phyloP scores from a whole-genome alignment of 1,139 yeast species.

The Debaryomyces psychrophilus region DNA sequence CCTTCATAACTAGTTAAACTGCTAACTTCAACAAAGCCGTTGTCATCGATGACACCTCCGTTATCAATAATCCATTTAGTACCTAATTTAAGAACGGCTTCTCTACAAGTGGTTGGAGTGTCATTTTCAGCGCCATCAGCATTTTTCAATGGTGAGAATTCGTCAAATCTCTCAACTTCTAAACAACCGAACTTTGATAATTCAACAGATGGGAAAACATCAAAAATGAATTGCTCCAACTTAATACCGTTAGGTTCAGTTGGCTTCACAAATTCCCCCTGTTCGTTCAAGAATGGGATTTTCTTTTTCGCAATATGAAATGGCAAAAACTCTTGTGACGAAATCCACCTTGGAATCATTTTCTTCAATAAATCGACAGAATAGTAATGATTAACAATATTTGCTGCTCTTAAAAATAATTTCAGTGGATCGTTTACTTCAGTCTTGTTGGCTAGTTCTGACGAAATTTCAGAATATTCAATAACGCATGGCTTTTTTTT shows the following conservation, averaged over 20 bases:
- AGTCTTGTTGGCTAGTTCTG: slow-evolving; percentile 67
- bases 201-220: slow-evolving; percentile 83
- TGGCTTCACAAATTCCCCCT: slow-evolving; percentile 62
- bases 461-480: slow-evolving; percentile 89
- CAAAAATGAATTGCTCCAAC: slow-evolving; percentile 95
- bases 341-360: slow-evolving; percentile 71
- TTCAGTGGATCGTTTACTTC: slow-evolving; percentile 52
- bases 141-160: slow-evolving; percentile 93
- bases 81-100: slow-evolving; percentile 65
- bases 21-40: slow-evolving; percentile 71
- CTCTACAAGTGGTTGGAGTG: slow-evolving; percentile 81
- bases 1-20: slow-evolving; percentile 80
- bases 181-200: slow-evolving; percentile 83
- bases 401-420: slow-evolving; percentile 86
- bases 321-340: slow-evolving; percentile 69
- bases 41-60: slow-evolving; percentile 64
- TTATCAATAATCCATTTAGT: slow-evolving; percentile 74
- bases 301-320: slow-evolving; percentile 94
- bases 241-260: slow-evolving; percentile 84
- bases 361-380: slow-evolving; percentile 68
- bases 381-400: slow-evolving; percentile 96
- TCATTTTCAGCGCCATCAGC: slow-evolving; percentile 82
- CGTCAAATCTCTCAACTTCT: slow-evolving; percentile 83
- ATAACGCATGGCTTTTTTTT: slow-evolving; percentile 80
- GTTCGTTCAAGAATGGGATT: slow-evolving; percentile 62